Evolutionary conservation across 495 filamentous ascomycete genomes (phyloP), one percentile per base, ranked within the genome.

Genomic region (Talaromyces wortmannii): DNA sequence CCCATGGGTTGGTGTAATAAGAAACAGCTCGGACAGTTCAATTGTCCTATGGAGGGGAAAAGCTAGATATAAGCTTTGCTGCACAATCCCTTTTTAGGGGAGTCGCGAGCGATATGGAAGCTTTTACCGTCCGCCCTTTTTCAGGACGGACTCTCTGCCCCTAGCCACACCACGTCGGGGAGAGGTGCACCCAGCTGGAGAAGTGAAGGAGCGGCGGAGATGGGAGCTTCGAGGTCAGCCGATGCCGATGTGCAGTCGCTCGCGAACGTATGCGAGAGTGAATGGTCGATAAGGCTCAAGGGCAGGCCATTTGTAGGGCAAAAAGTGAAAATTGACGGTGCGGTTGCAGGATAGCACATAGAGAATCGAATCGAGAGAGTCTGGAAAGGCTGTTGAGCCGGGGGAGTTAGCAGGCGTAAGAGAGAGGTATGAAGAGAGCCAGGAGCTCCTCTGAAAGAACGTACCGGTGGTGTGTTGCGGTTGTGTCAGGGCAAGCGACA

Each of bases 111-210:
- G 36, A 10, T 40, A 40, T 40, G 36, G 13, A 40, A 40, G 36
- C 40, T 50, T 49, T 69, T 80, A 79, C 73, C 78, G 78, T 80
- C 78, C 78, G 78, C 73, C 78, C 77, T 76, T 70, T 62, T 72
- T 80, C 76, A 81, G 76, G 78, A 78, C 78, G 78, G 78, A 80
- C 78, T 67, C 56, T 67, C 61, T 57, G 74, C 78, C 78, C 77
- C 73, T 79, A 79, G 63, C 71, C 77, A 80, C 67, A 72, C 62
- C 70, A 75, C 68, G 61, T 69, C 65, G 69, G 62, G 52, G 45
- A 58, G 53, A 48, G 63, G 64, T 57, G 57, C 54, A 43, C 66
- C 62, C 51, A 60, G 57, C 45, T 59, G 48, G 55, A 50, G 45
- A 47, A 31, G 47, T 57, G 54, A 56, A 56, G 32, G 62, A 62